These are phyloP conservation scores for Trametes gibbosa DNA, from an alignment of 768 basidiomycete genomes.

Conservation along the genomic window DNA sequence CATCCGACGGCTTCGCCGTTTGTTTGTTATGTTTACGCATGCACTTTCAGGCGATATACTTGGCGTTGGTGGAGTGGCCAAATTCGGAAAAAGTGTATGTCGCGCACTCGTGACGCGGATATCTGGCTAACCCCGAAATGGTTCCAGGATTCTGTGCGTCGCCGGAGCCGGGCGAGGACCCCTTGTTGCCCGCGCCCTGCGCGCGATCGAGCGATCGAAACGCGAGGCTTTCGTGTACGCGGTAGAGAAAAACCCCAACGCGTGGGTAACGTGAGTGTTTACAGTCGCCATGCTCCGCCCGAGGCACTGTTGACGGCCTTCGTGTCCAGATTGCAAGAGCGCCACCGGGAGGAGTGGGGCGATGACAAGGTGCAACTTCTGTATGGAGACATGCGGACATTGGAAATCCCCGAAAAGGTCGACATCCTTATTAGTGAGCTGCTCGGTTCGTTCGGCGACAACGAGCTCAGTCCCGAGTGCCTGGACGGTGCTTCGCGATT, in stretches of 20 bases:
- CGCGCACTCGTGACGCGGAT: not conserved
- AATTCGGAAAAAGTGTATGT: slow-evolving; percentile 58
- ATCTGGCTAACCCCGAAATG: not conserved
- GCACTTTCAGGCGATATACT: slow-evolving; percentile 63
- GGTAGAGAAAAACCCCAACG: slow-evolving; percentile 96
- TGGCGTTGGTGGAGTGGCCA: slow-evolving; percentile 74
- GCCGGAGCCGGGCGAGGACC: slow-evolving; percentile 96
- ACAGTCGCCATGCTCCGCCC: not conserved
- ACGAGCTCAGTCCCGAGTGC: slow-evolving; percentile 97
- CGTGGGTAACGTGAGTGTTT: slow-evolving; percentile 81
- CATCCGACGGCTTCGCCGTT: not conserved
- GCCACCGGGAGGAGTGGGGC: slow-evolving; percentile 81
- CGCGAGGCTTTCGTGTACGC: slow-evolving; percentile 73
- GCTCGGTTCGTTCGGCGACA: slow-evolving; percentile 96
- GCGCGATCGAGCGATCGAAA: slow-evolving; percentile 66
- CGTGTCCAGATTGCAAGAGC: slow-evolving; percentile 70
- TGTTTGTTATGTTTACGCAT: not conserved
- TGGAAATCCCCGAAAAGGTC: slow-evolving; percentile 80
- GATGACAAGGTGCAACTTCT: slow-evolving; percentile 66
- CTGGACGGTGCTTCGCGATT: slow-evolving; percentile 94
- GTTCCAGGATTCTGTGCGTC: slow-evolving; percentile 74
- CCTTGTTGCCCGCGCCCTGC: slow-evolving; percentile 80
- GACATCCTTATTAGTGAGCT: slow-evolving; percentile 96
- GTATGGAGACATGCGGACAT: slow-evolving; percentile 92
- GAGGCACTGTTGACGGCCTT: not conserved